Evolutionary conservation across 331 rosid genomes (phyloP).

Genomic region (Rosa hybrid): DNA sequence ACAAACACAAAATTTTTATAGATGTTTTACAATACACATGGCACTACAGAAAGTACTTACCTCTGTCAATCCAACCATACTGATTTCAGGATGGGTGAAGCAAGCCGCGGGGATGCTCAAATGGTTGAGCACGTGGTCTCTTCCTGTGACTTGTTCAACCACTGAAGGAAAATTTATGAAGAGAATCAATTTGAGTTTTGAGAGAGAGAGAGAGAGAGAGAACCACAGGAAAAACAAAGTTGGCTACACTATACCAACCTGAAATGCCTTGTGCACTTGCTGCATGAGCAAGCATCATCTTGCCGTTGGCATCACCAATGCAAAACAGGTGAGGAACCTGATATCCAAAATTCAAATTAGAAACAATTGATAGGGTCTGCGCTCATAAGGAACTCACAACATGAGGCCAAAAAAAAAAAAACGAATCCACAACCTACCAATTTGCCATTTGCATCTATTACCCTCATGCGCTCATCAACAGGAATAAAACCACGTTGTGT

Average conservation of each 20-base stretch:
- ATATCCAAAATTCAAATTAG: conserved; percentile 38
- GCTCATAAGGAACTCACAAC: conserved; percentile 23
- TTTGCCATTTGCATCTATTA: conserved; percentile 79
- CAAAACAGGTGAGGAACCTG: conserved; percentile 92
- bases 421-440: conserved; percentile 51
- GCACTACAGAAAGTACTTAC: conserved; percentile 33
- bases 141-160: conserved; percentile 97
- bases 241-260: conserved; percentile 46
- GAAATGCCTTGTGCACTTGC: conserved; percentile 99
- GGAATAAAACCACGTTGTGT: conserved; percentile 99
- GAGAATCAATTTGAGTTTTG: not conserved
- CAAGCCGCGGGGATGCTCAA: conserved; percentile 98
- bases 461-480: conserved; percentile 95
- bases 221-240: conserved; percentile 17
- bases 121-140: conserved; percentile 93
- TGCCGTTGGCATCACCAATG: conserved; percentile 99
- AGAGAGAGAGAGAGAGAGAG: not conserved
- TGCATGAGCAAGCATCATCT: conserved; percentile 99
- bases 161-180: conserved; percentile 47
- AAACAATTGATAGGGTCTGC: conserved; percentile 23
- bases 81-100: conserved; percentile 98
- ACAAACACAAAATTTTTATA: not conserved
- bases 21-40: not conserved
- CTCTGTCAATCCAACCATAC: conserved; percentile 99
- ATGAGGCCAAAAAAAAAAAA: not conserved